Conservation (phyloP, 257 asterid genomes). For the Ehretia macrophylla region DNA sequence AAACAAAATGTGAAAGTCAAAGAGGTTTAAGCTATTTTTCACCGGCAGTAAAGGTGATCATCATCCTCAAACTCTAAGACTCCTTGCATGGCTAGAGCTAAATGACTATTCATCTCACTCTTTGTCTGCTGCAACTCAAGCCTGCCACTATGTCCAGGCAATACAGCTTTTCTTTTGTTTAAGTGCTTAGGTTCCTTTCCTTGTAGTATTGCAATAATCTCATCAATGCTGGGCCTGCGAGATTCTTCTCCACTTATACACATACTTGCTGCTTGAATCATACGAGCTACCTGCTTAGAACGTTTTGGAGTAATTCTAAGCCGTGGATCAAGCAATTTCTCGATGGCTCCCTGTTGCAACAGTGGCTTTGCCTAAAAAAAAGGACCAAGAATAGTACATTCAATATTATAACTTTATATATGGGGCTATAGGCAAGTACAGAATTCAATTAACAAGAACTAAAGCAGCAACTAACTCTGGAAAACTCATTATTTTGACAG, state of each 20-base stretch:
- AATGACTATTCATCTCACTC: slow-evolving; percentile 78
- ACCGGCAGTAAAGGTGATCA: slow-evolving; percentile 46
- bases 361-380: slow-evolving; percentile 58
- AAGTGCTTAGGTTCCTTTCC: slow-evolving; percentile 30
- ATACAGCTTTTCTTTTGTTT: slow-evolving; percentile 32
- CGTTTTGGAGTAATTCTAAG: slow-evolving; percentile 24
- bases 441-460: too few relatives aligned
- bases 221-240: slow-evolving; percentile 52
- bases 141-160: slow-evolving; percentile 12
- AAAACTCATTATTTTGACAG: too few relatives aligned
- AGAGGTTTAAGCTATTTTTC: slow-evolving; percentile 16
- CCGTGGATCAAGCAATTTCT: slow-evolving; percentile 45
- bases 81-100: slow-evolving; percentile 90
- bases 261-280: slow-evolving; percentile 55
- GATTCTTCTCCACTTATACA: slow-evolving; percentile 53
- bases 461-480: too few relatives aligned
- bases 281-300: slow-evolving; percentile 29
- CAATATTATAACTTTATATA: slow-evolving; percentile 1
- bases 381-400: not conserved
- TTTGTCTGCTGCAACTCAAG: slow-evolving; percentile 43
- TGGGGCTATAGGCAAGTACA: too few relatives aligned
- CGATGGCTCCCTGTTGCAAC: slow-evolving; percentile 43
- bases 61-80: slow-evolving; percentile 70
- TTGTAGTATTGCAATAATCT: slow-evolving; percentile 37
- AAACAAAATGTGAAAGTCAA: not conserved